phyloP scores from a whole-genome alignment of 768 basidiomycete genomes.

The Dendrothele bispora region DNA sequence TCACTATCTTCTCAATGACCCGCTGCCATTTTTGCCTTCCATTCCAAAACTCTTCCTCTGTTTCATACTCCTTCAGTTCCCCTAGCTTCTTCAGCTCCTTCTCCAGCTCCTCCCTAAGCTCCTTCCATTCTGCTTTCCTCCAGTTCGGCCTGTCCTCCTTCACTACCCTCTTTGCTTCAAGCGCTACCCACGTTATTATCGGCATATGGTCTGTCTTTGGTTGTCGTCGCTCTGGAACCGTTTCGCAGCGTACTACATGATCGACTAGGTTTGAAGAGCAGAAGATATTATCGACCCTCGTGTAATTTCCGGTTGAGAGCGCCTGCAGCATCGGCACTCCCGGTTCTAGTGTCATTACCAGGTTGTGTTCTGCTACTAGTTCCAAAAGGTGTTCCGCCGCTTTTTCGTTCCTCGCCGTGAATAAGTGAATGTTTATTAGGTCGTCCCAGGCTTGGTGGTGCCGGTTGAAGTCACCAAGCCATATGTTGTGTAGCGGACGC shows the following conservation, averaged over 20 bases:
- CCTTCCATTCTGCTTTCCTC: too few relatives aligned
- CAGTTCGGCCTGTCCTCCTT: too few relatives aligned
- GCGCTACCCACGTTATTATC: too few relatives aligned
- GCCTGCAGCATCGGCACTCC: slow-evolving; percentile 23
- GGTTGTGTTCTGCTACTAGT: slow-evolving; percentile 16
- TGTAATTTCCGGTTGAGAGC: slow-evolving; percentile 16
- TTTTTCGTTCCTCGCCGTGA: slow-evolving; percentile 3
- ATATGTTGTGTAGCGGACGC: neutral
- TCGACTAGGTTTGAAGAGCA: neutral
- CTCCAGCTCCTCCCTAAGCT: too few relatives aligned
- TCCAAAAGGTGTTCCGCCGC: slow-evolving; percentile 15
- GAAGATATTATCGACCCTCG: neutral
- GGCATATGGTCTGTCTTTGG: neutral
- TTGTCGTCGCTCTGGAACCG: neutral
- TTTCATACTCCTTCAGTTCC: too few relatives aligned
- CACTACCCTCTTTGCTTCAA: too few relatives aligned
- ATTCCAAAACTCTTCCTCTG: neutral
- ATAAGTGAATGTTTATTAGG: slow-evolving; percentile 16
- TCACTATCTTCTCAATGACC: neutral
- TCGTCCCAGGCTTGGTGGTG: slow-evolving; percentile 33
- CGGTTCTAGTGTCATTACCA: slow-evolving; percentile 28
- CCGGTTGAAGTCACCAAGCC: slow-evolving; percentile 29
- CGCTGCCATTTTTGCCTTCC: neutral
- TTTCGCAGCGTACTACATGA: neutral
- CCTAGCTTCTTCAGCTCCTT: too few relatives aligned